Evolutionary conservation across 2,329 filamentous ascomycete species (phyloP).

Genomic region (Sporothrix phasma): DNA sequence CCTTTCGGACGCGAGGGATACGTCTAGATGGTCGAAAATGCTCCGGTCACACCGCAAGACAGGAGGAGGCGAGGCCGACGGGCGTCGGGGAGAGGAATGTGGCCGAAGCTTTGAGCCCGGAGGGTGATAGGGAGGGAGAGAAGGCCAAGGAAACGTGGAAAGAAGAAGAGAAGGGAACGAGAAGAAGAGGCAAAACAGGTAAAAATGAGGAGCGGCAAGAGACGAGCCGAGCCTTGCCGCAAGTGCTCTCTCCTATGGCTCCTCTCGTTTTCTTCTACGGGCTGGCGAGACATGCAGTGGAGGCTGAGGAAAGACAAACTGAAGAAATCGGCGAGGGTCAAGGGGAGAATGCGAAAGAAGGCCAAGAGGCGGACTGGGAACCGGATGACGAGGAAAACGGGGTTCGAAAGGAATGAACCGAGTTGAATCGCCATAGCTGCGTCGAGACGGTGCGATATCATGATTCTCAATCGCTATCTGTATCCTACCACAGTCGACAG

Average conservation of each 20-base stretch:
- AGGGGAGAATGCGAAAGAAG: neutral
- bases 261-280: neutral
- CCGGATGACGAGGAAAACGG: neutral
- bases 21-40: neutral
- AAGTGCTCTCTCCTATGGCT: neutral
- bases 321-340: neutral
- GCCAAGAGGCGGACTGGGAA: neutral
- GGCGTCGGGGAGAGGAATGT: neutral
- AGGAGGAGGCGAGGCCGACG: neutral
- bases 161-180: neutral
- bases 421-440: neutral
- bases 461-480: neutral
- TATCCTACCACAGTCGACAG: neutral
- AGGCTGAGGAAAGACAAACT: neutral
- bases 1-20: neutral
- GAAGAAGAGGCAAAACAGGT: neutral
- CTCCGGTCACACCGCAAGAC: neutral
- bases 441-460: neutral
- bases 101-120: no score
- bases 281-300: conserved; percentile 10
- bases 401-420: neutral
- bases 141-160: neutral
- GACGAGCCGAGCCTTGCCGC: neutral
- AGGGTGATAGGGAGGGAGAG: neutral
- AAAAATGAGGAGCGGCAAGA: neutral